Conservation (phyloP, 1,284 basidiomycete species). For the Retiboletus flavoniger region DNA sequence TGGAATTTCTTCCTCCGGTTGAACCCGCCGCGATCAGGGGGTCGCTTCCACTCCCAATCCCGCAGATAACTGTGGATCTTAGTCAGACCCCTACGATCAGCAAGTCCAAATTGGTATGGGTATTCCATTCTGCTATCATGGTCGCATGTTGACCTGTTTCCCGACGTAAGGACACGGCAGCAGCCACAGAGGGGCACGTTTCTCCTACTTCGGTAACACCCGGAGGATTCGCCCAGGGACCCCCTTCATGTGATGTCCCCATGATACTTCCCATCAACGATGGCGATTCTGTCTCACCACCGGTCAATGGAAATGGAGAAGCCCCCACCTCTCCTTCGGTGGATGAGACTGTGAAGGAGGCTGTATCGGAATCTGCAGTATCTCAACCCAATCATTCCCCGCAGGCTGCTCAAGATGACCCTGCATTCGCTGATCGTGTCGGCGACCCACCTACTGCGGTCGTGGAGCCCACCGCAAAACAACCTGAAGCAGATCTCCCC, state of each 20-base stretch:
- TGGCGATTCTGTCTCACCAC: slow-evolving; percentile 5
- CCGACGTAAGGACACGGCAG: slow-evolving; percentile 24
- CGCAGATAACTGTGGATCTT: slow-evolving; percentile 36
- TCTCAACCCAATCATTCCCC: neutral
- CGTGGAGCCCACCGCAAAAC: neutral
- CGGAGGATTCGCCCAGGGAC: neutral
- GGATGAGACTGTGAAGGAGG: slow-evolving; percentile 1
- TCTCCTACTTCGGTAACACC: slow-evolving; percentile 6
- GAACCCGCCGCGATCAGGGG: slow-evolving; percentile 15
- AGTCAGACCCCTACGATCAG: slow-evolving; percentile 30
- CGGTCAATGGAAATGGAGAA: slow-evolving; percentile 8
- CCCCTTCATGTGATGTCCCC: slow-evolving; percentile 21
- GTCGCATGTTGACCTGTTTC: neutral
- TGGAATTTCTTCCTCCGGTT: slow-evolving; percentile 20
- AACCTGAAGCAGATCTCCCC: neutral
- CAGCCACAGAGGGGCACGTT: slow-evolving; percentile 24
- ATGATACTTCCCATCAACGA: slow-evolving; percentile 42
- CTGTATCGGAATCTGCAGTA: slow-evolving; percentile 1
- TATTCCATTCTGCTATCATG: neutral
- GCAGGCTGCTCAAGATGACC: neutral
- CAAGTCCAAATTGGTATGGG: slow-evolving; percentile 19
- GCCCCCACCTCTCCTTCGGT: neutral
- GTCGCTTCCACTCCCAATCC: slow-evolving; percentile 11
- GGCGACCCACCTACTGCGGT: neutral
- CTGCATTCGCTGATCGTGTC: neutral